A percentile compares a stretch with the other conserved stretches of the same genome.
phyloP scores from a whole-genome alignment of 2,329 filamentous ascomycete genomes.

The Verticillium zaregamsianum region DNA sequence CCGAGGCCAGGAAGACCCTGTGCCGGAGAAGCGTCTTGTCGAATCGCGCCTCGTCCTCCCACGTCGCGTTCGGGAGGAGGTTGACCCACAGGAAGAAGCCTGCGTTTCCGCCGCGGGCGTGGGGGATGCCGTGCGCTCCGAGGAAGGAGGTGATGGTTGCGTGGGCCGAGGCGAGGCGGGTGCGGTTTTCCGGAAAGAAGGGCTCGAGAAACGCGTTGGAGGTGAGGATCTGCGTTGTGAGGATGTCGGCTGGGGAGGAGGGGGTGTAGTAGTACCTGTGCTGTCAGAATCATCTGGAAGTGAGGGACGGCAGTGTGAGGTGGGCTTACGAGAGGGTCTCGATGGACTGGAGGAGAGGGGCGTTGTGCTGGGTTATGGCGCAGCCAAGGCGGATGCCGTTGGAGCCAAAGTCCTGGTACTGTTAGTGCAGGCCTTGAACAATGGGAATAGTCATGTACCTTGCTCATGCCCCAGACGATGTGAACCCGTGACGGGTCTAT shows the following conservation, averaged over 20 bases:
- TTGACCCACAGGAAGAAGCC: constrained; percentile 54
- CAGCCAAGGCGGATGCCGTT: constrained; percentile 50
- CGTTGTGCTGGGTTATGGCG: constrained; percentile 38
- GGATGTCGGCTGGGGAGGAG: constrained; percentile 39
- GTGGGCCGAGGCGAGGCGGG: constrained; percentile 33
- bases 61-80: constrained; percentile 34
- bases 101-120: constrained; percentile 42
- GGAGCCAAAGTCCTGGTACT: constrained; percentile 44
- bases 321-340: constrained; percentile 18
- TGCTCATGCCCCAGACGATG: constrained; percentile 40
- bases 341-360: constrained; percentile 31
- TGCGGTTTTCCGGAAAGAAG: constrained; percentile 40
- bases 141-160: constrained; percentile 29
- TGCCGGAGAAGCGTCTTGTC: constrained; percentile 22
- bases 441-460: constrained; percentile 13
- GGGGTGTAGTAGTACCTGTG: constrained; percentile 34
- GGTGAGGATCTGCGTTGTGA: constrained; percentile 32
- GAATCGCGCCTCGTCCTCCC: constrained; percentile 10
- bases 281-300: background rate
- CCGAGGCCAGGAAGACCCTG: constrained; percentile 31
- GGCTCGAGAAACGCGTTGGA: constrained; percentile 28
- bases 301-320: too few relatives aligned
- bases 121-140: constrained; percentile 35
- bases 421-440: background rate
- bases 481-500: constrained; percentile 48